Evolutionary conservation across 2,329 filamentous ascomycete genomes (phyloP), one percentile per base, ranked within the genome.

Genomic region (Emergomyces orientalis): DNA sequence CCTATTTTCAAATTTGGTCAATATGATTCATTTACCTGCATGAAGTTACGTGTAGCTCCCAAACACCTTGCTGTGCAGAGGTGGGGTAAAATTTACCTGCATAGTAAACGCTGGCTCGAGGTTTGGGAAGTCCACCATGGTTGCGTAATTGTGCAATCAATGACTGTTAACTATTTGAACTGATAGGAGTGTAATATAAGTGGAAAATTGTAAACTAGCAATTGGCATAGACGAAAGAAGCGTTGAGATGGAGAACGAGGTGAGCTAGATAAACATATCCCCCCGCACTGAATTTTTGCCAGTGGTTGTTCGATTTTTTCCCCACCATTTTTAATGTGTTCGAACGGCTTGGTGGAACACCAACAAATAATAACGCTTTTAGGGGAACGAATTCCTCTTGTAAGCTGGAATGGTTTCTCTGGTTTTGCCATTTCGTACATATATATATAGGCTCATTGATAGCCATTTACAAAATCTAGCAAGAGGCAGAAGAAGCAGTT

Each of bases 101-200:
- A 79, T 65, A 22, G 75, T 78, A 60, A 78, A 76, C 19, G 76
- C 76, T 4, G 76, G 76, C 64, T 76, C 68, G 57, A 77, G 67
- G 39, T 67, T 69, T 14, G 77, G 76, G 60, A 75, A 77, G 55
- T 69, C 71, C 14, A 75, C 68, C 72, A 76, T 75, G 58, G 34
- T 70, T 45, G 49, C 8, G 41, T 39, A 2, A 11, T 51, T 60
- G 30, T 11, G 27, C 14, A 14, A 27, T 60, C 39, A 25, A 51
- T 52, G 8, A 9, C 4, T 39, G 19, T 27, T n/a, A 2, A 60
- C n/a, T 60, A 22, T 39, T 34, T 30, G 14, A 7, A 11, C 5
- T 11, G 34, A 52, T 22, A 22, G 32, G 43, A 49, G 41, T 22
- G 13, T 17, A 19, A 4, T 37, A 37, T 22, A 22, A n/a, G 27